Evolutionary conservation across 257 asterid species (phyloP), one percentile per base, ranked within the genome.

Genomic region (Ophiorrhiza pumila): DNA sequence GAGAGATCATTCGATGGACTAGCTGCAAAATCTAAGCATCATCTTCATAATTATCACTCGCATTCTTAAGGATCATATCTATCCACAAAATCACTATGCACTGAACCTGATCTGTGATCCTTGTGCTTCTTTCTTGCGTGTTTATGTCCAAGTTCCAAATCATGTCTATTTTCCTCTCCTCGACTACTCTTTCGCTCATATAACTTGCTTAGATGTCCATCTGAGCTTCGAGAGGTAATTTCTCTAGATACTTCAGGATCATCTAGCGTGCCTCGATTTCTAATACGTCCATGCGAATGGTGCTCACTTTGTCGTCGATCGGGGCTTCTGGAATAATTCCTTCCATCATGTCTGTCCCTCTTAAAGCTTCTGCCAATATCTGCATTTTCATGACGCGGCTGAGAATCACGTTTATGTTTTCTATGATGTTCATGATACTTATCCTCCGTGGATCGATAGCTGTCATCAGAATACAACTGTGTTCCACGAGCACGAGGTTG

Each of bases 41-140:
- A 11, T 67, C 80, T 57, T 80, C 78, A 22, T 60, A 70, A 62
- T 41, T n/a, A 65, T 76, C 84, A 79, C 60, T 80, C 37, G 83
- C 13, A 80, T 69, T 74, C 82, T 57, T 84, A 62, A 77, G 97
- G 96, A 82, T 86, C 85, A 75, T 91, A 89, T 85, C 97, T 81
- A 80, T 93, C 98, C 65, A 80, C 87, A 79, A 89, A 86, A 72
- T 84, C 84, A 63, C 43, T 41, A 35, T 50, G 74, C 25, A 59
- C 85, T 64, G 63, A 76, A 43, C 52, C 77, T 53, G 88, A 83
- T 71, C 63, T 71, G 65, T n/a, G 52, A 71, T 37, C 69, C 56
- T 74, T 41, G 46, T 71, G 72, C 79, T 65, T 73, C 79, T 80
- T 87, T 47, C 79, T 83, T 80, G 77, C 65, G 60, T 74, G 56